Evolutionary conservation across 495 filamentous ascomycete genomes (phyloP), one percentile per base, ranked within the genome.

Genomic region (Bombardia bombarda): DNA sequence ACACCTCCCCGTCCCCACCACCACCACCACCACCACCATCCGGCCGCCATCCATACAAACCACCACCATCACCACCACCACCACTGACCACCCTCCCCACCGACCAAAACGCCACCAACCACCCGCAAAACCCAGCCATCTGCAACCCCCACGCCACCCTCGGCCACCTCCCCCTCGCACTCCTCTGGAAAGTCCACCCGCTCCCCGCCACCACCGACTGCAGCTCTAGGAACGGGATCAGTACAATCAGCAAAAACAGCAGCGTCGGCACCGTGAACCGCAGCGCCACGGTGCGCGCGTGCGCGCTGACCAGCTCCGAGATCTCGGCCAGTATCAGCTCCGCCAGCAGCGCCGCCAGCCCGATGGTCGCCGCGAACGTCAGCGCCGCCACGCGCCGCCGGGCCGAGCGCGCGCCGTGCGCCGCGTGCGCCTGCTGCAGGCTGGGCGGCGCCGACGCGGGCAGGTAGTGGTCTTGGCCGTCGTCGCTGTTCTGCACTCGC

Each of bases 271-370:
- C 70, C 2, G 79, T 82, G n/a, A 79, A 55, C 46, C 75, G 70
- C 48, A 89, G 63, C 25, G 77, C 83, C 16, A 78, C 50, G 4
- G 65, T 67, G 18, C 86, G 70, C 20, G 81, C 83, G 17, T 67
- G 61, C 18, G 76, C 68, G 47, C 81, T 71, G 25, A 87, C 65
- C 6, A 77, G 70, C 46, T 83, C 82, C n/a, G 80, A 78, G 38
- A 92, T 83, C 58, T 92, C 86, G 47, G 83, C 85, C 12, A 90
- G 63, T 17, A 92, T 80, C 36, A 90, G 56, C 60, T 87, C 83
- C 12, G 75, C 83, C 12, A 92, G 67, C 12, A 89, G 84, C 13
- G 79, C 70, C 1, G 84, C 77, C 24, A 89, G 72, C 17, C 79
- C 86, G 32, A 90, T 70, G 1, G 82, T 89, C 0, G 73, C 73